phyloP scores from a whole-genome alignment of 2,329 filamentous ascomycete genomes.

The Ophiosphaerella korrae region DNA sequence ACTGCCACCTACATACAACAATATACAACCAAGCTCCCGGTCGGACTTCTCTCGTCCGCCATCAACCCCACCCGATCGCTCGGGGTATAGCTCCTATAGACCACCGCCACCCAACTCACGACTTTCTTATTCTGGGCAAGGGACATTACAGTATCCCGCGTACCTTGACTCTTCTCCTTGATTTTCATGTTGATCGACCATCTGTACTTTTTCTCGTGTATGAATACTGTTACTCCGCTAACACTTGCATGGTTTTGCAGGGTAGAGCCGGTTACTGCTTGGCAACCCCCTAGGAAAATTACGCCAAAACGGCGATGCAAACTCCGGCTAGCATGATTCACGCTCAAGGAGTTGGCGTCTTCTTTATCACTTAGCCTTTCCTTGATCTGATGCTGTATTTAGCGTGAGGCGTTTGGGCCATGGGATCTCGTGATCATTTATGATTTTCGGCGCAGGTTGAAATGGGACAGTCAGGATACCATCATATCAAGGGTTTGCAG shows the following conservation, averaged over 20 bases:
- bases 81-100: conserved; percentile 23
- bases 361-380: conserved; percentile 7
- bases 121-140: conserved; percentile 28
- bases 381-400: conserved; percentile 21
- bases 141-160: conserved; percentile 31
- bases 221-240: conserved; percentile 26
- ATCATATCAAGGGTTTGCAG: conserved; percentile 6
- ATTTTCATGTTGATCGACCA: conserved; percentile 13
- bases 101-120: conserved; percentile 28
- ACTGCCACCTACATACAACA: conserved; percentile 17
- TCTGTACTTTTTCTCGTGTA: conserved; percentile 19
- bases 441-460: conserved; percentile 13
- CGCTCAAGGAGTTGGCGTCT: conserved; percentile 6
- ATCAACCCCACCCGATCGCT: conserved; percentile 23
- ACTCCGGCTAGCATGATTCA: background rate
- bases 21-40: conserved; percentile 17
- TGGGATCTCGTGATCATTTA: conserved; percentile 16
- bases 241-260: conserved; percentile 25
- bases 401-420: conserved; percentile 25
- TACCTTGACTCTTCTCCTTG: conserved; percentile 38
- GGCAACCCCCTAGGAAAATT: conserved; percentile 2
- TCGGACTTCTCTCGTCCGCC: conserved; percentile 28
- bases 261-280: conserved; percentile 14
- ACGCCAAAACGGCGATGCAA: background rate
- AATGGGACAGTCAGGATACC: conserved; percentile 21